phyloP scores from a whole-genome alignment of 345 rosid genomes.

The Lepidium africanum region DNA sequence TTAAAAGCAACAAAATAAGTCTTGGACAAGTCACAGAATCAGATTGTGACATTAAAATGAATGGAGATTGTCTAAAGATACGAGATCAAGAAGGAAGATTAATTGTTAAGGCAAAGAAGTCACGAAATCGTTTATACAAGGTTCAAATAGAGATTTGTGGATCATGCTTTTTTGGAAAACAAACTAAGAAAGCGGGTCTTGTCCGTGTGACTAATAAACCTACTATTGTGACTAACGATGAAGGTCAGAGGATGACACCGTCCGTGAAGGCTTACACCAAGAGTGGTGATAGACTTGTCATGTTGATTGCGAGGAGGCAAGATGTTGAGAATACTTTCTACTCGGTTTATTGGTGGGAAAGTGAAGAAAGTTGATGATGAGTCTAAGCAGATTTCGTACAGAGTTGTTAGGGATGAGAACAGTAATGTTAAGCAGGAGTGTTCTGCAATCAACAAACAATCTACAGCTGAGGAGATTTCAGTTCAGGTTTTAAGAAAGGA shows the following conservation, averaged over 20 bases:
- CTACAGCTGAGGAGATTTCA: slow-evolving; percentile 92
- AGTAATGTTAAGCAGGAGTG: slow-evolving; percentile 92
- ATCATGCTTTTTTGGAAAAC: too few species aligned
- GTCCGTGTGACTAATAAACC: too few species aligned
- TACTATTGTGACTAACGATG: slow-evolving; percentile 71
- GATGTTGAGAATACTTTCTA: slow-evolving; percentile 93
- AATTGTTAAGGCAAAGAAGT: too few species aligned
- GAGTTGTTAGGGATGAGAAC: slow-evolving; percentile 72
- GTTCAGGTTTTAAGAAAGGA: slow-evolving; percentile 54
- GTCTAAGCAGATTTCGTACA: slow-evolving; percentile 82
- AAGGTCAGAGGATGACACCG: slow-evolving; percentile 96
- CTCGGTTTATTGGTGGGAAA: slow-evolving; percentile 95
- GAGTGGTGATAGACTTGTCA: slow-evolving; percentile 78
- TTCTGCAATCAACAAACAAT: slow-evolving; percentile 81
- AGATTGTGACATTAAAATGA: too few species aligned
- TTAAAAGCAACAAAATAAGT: too few species aligned
- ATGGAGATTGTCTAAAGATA: too few species aligned
- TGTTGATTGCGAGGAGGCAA: slow-evolving; percentile 92
- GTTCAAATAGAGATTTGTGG: too few species aligned
- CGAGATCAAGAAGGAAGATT: too few species aligned
- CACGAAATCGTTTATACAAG: too few species aligned
- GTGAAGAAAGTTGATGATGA: slow-evolving; percentile 93
- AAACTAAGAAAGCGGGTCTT: too few species aligned
- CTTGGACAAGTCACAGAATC: too few species aligned
- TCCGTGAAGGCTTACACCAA: slow-evolving; percentile 88